Conservation (phyloP, 2,329 filamentous ascomycete species). For the Pezicula neosporulosa region DNA sequence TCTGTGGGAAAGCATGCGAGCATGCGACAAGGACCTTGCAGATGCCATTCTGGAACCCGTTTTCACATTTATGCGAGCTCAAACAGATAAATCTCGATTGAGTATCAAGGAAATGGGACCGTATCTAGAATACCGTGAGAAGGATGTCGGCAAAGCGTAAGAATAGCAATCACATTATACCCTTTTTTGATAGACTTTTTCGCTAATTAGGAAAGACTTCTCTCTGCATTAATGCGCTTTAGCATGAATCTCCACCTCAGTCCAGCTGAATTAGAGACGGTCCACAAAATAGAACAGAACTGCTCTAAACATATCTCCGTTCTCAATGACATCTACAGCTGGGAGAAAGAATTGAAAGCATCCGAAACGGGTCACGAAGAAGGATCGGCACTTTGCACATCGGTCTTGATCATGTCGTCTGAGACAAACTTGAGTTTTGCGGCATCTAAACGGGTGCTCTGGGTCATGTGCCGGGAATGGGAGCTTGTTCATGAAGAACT, state of each 20-base stretch:
- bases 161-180: slow-evolving; percentile 2
- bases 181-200: no score
- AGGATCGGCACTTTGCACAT: slow-evolving; percentile 25
- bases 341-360: slow-evolving; percentile 28
- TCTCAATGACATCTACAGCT: slow-evolving; percentile 33
- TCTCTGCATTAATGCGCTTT: slow-evolving; percentile 35
- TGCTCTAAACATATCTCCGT: slow-evolving; percentile 35
- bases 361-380: slow-evolving; percentile 19
- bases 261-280: slow-evolving; percentile 20
- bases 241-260: slow-evolving; percentile 28
- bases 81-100: slow-evolving; percentile 30
- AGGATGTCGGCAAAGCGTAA: slow-evolving; percentile 37
- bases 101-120: slow-evolving; percentile 22
- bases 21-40: slow-evolving; percentile 30
- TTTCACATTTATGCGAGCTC: slow-evolving; percentile 37
- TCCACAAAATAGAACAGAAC: slow-evolving; percentile 29
- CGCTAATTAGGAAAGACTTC: slow-evolving; percentile 12
- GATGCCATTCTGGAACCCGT: slow-evolving; percentile 34
- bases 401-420: background rate
- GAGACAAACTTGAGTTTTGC: slow-evolving; percentile 19
- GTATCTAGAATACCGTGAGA: slow-evolving; percentile 35
- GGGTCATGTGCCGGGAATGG: slow-evolving; percentile 29
- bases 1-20: slow-evolving; percentile 36
- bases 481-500: slow-evolving; percentile 23
- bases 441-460: slow-evolving; percentile 28